Base-by-base conservation (phyloP, 345 rosid species). In the Linum trigynum region DNA sequence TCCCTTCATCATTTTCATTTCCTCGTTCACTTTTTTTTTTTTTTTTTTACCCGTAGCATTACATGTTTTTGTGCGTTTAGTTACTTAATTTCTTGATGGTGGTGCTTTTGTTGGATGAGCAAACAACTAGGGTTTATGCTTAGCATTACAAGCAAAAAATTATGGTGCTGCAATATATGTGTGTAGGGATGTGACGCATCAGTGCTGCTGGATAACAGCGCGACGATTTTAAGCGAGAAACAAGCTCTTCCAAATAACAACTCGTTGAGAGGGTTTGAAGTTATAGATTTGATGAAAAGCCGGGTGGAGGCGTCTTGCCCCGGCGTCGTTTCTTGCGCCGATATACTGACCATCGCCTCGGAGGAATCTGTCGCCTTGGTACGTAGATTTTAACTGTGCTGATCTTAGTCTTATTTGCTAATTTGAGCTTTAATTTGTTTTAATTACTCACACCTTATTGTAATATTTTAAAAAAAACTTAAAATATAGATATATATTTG, bases 261-360 rank as follows among this genome's bases (percentile, higher is more conserved):
- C 42, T 86, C 92, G 0, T 74, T 63, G 0, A 77, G 89, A 66
- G 92, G 89, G 4, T 84, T 69, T 35, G 53, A 77, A 0, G 86
- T 82, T 32, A 69, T 84, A 36, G 92, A 86, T 65, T 48, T 37
- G 39, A 84, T 84, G 82, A 86, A 86, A 76, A 7, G 71, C 11
- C 72, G 63, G 3, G 11, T 84, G 64, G 92, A 41, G 15, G 36
- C 65, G 38, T 45, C 65, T 17, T 66, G 69, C 35, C 61, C 62
- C 58, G 62, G 69, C 5, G 15, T 57, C 0, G 4, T 36, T 32
- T 84, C 88, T 40, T 84, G 86, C 45, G 88, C 88, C 37, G 88
- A 84, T 76, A 55, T 76, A 23, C 77, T 81, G 61, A 57, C 85
- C 43, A 74, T 78, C 39, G 79, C 85, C 11, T n/a, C 85, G 45